Base-by-base conservation (phyloP, 2,329 filamentous ascomycete genomes). In the Aspergillus candidus region DNA sequence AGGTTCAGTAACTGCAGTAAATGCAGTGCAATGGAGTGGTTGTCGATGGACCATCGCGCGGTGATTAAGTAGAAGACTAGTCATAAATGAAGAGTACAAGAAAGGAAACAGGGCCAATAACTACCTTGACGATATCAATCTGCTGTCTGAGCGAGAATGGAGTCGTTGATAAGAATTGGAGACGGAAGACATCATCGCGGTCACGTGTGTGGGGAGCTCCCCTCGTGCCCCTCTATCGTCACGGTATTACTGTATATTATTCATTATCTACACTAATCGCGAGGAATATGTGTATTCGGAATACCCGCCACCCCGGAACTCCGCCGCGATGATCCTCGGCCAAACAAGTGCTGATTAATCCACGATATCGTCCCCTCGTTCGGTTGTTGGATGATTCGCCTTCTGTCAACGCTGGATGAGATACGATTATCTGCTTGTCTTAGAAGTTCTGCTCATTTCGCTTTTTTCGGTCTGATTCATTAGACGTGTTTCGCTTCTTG, bases 181-280 rank as follows among this genome's bases (percentile, higher is more conserved):
- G 49, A 47, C 15, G 14, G 35, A 38, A 15, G 36, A 41, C 32
- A 30, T 53, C 51, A 52, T 56, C 39, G 53, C 27, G 18, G 42
- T 58, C 55, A 57, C 55, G 56, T 58, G 56, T 56, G 56, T 53
- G 56, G 56, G 53, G 56, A 55, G 49, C 32, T 44, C 41, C 35
- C 46, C 18, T 43, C 37, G 27, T 55, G 41, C 53, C 50, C 50
- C 51, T 45, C 46, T 13, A 11, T 17, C 40, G 48, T 49, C 22
- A 35, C 29, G 7, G 44, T 43, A 47, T 49, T 57, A 48, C 41
- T 8, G 3, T 27, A 6, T 14, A 12, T 35, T 13, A 10, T 17
- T 5, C 6, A 27, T 27, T 4, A 3, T 22, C 5, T 7, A 18
- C n/a, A 40, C 14, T 4, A 34, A 38, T 12, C 6, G 8, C 12